Conservation (phyloP, 257 asterid genomes). For the Jacaranda mimosifolia region DNA sequence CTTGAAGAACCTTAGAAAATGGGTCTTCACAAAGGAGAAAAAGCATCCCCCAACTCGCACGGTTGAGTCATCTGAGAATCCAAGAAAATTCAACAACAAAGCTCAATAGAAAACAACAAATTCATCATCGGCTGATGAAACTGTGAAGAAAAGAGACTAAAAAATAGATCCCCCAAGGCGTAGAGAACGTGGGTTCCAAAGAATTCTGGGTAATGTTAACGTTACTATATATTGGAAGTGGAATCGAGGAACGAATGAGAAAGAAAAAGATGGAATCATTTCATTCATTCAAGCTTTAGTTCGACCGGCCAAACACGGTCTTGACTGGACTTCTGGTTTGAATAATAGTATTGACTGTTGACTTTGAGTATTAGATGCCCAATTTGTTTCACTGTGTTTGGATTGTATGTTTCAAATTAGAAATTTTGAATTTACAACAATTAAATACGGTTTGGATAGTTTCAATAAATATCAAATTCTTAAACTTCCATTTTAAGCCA, state of each 20-base stretch:
- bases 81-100: constrained; percentile 7
- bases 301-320: constrained; percentile 47
- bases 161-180: constrained; percentile 20
- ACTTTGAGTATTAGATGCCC: not conserved
- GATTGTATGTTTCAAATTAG: not conserved
- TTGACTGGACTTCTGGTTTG: constrained; percentile 27
- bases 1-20: constrained; percentile 11
- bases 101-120: not conserved
- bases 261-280: constrained; percentile 1
- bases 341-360: not conserved
- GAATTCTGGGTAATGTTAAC: not conserved
- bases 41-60: constrained; percentile 23
- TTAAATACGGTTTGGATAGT: too few species aligned
- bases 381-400: not conserved
- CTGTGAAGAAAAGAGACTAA: not conserved
- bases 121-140: not conserved
- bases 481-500: too few species aligned
- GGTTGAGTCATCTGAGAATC: constrained; percentile 36
- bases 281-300: not conserved
- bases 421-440: too few species aligned
- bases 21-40: constrained; percentile 21
- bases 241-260: constrained; percentile 7
- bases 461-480: too few species aligned
- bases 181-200: constrained; percentile 1
- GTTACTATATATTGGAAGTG: not conserved